These are phyloP conservation scores for Sclerotinia spermophila DNA, from an alignment of 2,329 filamentous ascomycete species.

Conservation along the genomic window DNA sequence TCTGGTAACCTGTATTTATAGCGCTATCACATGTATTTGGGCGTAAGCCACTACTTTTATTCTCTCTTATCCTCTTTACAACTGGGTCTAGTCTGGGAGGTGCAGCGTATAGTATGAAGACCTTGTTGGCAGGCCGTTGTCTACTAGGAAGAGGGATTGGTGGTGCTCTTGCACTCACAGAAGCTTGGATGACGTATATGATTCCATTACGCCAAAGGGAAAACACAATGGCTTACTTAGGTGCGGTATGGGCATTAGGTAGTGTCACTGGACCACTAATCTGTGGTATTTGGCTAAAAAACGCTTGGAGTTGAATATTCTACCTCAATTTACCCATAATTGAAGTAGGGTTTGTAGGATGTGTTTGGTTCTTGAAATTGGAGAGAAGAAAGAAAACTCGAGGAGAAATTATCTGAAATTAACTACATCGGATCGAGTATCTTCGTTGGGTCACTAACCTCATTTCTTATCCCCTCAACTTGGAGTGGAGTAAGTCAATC, in stretches of 20 bases:
- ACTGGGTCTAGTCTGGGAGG: conserved; percentile 35
- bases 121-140: conserved; percentile 37
- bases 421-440: conserved; percentile 60
- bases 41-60: conserved; percentile 25
- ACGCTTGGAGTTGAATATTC: conserved; percentile 34
- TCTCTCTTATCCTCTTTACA: conserved; percentile 25
- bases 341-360: conserved; percentile 22
- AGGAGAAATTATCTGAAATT: conserved; percentile 37
- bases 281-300: conserved; percentile 42
- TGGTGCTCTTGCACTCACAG: conserved; percentile 45
- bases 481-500: conserved; percentile 60
- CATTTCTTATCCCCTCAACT: conserved; percentile 57
- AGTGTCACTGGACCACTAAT: conserved; percentile 37
- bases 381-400: conserved; percentile 36
- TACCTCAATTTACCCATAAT: conserved; percentile 31
- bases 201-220: conserved; percentile 42
- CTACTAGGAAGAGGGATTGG: conserved; percentile 50
- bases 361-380: conserved; percentile 27
- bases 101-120: conserved; percentile 29
- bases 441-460: conserved; percentile 55
- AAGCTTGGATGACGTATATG: conserved; percentile 45
- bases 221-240: conserved; percentile 36
- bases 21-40: conserved; percentile 30
- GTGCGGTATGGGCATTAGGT: conserved; percentile 31
- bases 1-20: conserved; percentile 48